Evolutionary conservation across 352 stramenopile species (phyloP).

Genomic region (Phytophthora macrochlamydospora): DNA sequence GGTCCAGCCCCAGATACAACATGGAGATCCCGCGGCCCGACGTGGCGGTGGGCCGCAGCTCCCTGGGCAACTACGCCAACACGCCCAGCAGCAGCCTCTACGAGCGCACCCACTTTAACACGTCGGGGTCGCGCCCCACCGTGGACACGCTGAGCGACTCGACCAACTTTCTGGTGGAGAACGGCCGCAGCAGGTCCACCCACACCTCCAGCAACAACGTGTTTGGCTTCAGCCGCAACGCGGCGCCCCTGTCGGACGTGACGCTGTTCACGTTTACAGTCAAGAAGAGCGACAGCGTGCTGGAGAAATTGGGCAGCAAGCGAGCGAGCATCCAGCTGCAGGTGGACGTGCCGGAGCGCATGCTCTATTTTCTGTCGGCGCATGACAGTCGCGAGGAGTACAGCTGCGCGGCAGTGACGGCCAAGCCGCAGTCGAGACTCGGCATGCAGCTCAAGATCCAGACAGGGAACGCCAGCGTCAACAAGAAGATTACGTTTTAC

Average conservation of each 20-base stretch:
- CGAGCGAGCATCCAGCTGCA: constrained; percentile 83
- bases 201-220: constrained; percentile 60
- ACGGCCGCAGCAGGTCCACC: constrained; percentile 66
- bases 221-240: constrained; percentile 72
- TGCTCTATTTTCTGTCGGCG: constrained; percentile 83
- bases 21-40: constrained; percentile 69
- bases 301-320: constrained; percentile 84
- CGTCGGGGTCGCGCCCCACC: constrained; percentile 21
- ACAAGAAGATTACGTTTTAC: constrained; percentile 87
- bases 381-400: constrained; percentile 82
- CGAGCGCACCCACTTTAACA: constrained; percentile 40
- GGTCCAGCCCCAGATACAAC: constrained; percentile 44
- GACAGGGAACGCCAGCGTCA: constrained; percentile 71
- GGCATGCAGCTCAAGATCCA: constrained; percentile 90
- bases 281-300: constrained; percentile 84
- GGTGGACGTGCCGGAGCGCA: constrained; percentile 82
- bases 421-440: constrained; percentile 73
- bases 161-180: constrained; percentile 61
- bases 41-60: constrained; percentile 36
- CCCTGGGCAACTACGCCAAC: constrained; percentile 45
- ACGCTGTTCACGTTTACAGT: constrained; percentile 89
- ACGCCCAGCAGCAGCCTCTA: constrained; percentile 37
- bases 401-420: constrained; percentile 79
- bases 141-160: constrained; percentile 38
- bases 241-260: constrained; percentile 57